phyloP scores from a whole-genome alignment of 2,329 filamentous ascomycete species.

The Aspergillus sp. region DNA sequence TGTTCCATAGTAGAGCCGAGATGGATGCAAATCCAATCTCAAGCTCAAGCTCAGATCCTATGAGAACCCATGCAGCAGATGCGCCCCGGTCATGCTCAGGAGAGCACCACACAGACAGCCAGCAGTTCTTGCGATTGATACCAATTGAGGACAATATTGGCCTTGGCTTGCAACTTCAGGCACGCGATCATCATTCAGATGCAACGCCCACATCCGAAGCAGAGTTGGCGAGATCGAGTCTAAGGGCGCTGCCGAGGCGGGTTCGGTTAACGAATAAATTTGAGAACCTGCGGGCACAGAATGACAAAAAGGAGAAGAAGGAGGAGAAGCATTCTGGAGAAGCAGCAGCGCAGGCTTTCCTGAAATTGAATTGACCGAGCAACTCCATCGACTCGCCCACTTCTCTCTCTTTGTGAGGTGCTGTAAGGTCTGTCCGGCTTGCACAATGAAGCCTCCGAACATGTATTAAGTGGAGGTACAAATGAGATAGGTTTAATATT shows the following conservation, averaged over 20 bases:
- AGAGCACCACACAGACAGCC: background rate
- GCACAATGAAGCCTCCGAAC: too few relatives aligned
- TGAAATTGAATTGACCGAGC: too few relatives aligned
- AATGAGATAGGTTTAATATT: too few relatives aligned
- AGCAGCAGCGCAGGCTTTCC: background rate
- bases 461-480: too few relatives aligned
- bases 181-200: background rate
- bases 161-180: background rate
- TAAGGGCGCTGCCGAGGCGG: background rate
- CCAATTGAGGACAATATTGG: background rate
- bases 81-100: background rate
- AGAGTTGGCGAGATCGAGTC: too few relatives aligned
- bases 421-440: too few relatives aligned
- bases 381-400: too few relatives aligned
- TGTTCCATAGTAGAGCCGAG: background rate
- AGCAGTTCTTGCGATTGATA: too few relatives aligned
- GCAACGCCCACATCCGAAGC: too few relatives aligned
- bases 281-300: constrained; percentile 6
- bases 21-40: background rate
- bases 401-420: too few relatives aligned
- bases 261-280: constrained; percentile 10
- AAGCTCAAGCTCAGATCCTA: background rate
- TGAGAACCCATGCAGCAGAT: background rate
- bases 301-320: background rate
- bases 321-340: background rate